Percentiles rank a stretch among this genome's conserved stretches.
Evolutionary conservation across 495 filamentous ascomycete genomes (phyloP).

Genomic region (Daldinia bambusicola): DNA sequence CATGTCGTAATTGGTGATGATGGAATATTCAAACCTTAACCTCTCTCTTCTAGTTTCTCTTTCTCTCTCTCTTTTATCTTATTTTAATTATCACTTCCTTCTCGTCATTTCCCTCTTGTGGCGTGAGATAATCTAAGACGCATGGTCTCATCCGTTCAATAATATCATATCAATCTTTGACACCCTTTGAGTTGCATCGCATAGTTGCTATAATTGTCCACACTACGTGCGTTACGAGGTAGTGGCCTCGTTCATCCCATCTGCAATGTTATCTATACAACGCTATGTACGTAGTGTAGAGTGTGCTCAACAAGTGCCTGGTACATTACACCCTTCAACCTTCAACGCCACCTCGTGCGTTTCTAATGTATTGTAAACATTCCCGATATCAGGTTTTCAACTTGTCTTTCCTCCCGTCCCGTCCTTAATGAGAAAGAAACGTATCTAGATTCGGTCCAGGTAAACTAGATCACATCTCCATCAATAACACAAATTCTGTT

Average conservation of each 20-base stretch:
- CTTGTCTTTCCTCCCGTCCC: too few species aligned
- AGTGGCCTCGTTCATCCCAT: slow-evolving; percentile 16
- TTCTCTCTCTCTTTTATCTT: slow-evolving; percentile 1
- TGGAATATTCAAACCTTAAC: not conserved
- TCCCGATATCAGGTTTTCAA: too few species aligned
- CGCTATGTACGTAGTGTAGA: slow-evolving; percentile 13
- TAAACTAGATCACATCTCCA: too few species aligned
- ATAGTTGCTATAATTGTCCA: slow-evolving; percentile 42
- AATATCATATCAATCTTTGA: slow-evolving; percentile 39
- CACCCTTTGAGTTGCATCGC: slow-evolving; percentile 45
- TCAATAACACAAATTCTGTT: not conserved
- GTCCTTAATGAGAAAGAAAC: slow-evolving; percentile 13
- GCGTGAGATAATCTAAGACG: slow-evolving; percentile 21
- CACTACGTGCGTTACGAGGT: slow-evolving; percentile 34
- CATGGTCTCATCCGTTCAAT: slow-evolving; percentile 42
- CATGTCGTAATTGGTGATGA: slow-evolving; percentile 3
- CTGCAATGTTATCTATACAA: slow-evolving; percentile 8
- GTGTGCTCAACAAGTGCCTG: not conserved
- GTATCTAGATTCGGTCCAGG: too few species aligned
- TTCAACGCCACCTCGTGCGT: not conserved
- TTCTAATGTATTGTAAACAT: too few species aligned
- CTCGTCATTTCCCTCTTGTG: slow-evolving; percentile 2
- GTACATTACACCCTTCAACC: slow-evolving; percentile 7
- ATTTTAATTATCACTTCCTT: slow-evolving; percentile 1
- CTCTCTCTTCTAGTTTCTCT: not conserved